Evolutionary conservation across 305 asterid species (phyloP).

Genomic region (Fraxinus albicans): DNA sequence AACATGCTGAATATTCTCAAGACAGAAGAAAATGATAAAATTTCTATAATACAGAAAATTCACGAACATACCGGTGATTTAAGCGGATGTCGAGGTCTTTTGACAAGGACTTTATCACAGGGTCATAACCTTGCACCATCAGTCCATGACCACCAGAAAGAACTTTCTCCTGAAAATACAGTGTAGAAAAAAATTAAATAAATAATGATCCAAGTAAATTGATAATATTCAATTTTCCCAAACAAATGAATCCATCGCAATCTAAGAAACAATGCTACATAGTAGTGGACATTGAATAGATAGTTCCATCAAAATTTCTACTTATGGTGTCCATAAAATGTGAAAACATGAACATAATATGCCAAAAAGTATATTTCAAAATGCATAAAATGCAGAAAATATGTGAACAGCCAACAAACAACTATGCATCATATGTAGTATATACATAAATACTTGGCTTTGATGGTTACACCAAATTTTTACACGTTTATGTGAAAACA

Average conservation of each 20-base stretch:
- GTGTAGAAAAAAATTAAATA: constrained; percentile 20
- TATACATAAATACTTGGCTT: neutral
- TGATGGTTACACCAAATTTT: neutral
- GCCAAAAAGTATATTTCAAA: neutral
- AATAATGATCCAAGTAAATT: constrained; percentile 16
- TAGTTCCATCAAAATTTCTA: neutral
- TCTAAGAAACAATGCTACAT: neutral
- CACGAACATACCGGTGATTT: constrained; percentile 67
- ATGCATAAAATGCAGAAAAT: neutral
- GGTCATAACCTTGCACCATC: constrained; percentile 95
- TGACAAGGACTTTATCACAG: constrained; percentile 72
- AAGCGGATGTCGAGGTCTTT: constrained; percentile 79
- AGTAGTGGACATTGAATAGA: constrained; percentile 2
- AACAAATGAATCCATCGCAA: constrained; percentile 11
- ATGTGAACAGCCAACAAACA: neutral
- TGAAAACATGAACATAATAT: neutral
- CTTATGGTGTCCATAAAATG: neutral
- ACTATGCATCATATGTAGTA: neutral
- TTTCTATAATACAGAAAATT: neutral
- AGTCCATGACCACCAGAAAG: constrained; percentile 99
- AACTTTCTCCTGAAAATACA: constrained; percentile 72
- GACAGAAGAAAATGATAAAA: neutral
- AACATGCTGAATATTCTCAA: neutral
- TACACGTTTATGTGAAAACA: neutral
- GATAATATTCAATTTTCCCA: neutral